These are phyloP conservation scores for Sphaceloma murrayae DNA, from an alignment of 2,329 filamentous ascomycete species.

Conservation along the genomic window DNA sequence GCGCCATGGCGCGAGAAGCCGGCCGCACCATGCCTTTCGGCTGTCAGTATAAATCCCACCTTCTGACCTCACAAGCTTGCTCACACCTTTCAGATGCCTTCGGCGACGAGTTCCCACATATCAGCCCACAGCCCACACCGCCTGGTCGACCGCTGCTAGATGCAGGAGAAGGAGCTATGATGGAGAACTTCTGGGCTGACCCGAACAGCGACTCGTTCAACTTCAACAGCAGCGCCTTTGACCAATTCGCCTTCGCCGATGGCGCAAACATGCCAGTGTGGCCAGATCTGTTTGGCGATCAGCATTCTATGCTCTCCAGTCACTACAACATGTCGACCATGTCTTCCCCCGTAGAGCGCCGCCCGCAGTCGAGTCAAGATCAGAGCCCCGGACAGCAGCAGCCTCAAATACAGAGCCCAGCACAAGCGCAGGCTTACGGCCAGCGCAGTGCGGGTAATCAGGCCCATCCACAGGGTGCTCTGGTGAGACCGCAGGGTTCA, in stretches of 20 bases:
- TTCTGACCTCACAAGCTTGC: slow-evolving; percentile 1
- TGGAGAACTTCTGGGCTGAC: slow-evolving; percentile 5
- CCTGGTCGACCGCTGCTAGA: neutral
- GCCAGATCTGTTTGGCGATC: slow-evolving; percentile 6
- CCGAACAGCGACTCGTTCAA: neutral
- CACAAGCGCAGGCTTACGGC: neutral
- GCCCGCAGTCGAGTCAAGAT: slow-evolving; percentile 11
- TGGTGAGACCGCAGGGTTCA: too few species aligned
- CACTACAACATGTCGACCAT: slow-evolving; percentile 13
- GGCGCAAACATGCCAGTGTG: slow-evolving; percentile 1
- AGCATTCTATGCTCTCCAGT: neutral
- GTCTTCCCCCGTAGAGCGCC: slow-evolving; percentile 11
- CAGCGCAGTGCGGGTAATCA: neutral
- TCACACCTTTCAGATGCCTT: slow-evolving; percentile 3
- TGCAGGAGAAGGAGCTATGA: slow-evolving; percentile 2
- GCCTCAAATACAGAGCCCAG: neutral
- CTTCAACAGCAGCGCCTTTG: slow-evolving; percentile 5
- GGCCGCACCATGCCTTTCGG: slow-evolving; percentile 14
- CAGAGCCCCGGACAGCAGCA: too few species aligned
- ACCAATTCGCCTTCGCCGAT: slow-evolving; percentile 4
- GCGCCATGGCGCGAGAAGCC: slow-evolving; percentile 13
- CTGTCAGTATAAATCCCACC: slow-evolving; percentile 7
- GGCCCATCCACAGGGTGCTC: neutral
- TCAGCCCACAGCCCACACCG: neutral
- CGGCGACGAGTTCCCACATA: neutral